A percentile compares a stretch with the other conserved stretches of the same genome.
Evolutionary conservation across 2,329 filamentous ascomycete genomes (phyloP).

Genomic region (Paracorniculantispora psalliotae): DNA sequence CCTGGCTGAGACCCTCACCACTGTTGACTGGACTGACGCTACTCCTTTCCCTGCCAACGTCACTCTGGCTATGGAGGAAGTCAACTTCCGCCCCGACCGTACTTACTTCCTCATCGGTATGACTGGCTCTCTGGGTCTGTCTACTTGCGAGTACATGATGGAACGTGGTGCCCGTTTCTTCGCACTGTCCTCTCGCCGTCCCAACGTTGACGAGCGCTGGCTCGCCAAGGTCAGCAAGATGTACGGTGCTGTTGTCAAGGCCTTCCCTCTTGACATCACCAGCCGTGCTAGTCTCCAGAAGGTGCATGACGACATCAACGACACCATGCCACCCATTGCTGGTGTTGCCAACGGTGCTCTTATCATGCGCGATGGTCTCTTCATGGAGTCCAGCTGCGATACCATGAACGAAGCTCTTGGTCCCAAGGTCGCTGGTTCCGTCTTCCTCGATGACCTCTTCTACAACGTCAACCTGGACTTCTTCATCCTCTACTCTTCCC

Average conservation of each 20-base stretch:
- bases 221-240: slow-evolving; percentile 5
- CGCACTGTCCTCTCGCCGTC: slow-evolving; percentile 9
- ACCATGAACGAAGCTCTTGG: slow-evolving; percentile 23
- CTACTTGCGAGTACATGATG: slow-evolving; percentile 14
- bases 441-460: slow-evolving; percentile 29
- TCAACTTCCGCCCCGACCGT: slow-evolving; percentile 9
- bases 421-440: slow-evolving; percentile 35
- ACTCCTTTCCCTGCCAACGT: slow-evolving; percentile 12
- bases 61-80: slow-evolving; percentile 12
- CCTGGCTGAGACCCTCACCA: slow-evolving; percentile 12
- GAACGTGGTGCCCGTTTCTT: slow-evolving; percentile 12
- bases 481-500: slow-evolving; percentile 38
- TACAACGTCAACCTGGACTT: slow-evolving; percentile 29
- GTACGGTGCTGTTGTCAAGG: slow-evolving; percentile 9
- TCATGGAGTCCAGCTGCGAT: slow-evolving; percentile 27
- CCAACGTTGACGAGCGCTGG: slow-evolving; percentile 13
- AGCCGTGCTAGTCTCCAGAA: slow-evolving; percentile 6
- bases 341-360: slow-evolving; percentile 35
- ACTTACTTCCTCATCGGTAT: slow-evolving; percentile 15
- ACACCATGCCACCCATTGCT: slow-evolving; percentile 29
- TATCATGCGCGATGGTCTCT: slow-evolving; percentile 29
- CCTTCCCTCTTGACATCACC: slow-evolving; percentile 13
- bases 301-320: slow-evolving; percentile 19
- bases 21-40: slow-evolving; percentile 12
- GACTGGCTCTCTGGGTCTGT: slow-evolving; percentile 13